phyloP scores from a whole-genome alignment of 495 filamentous ascomycete genomes.

The Penicillium bovifimosum region DNA sequence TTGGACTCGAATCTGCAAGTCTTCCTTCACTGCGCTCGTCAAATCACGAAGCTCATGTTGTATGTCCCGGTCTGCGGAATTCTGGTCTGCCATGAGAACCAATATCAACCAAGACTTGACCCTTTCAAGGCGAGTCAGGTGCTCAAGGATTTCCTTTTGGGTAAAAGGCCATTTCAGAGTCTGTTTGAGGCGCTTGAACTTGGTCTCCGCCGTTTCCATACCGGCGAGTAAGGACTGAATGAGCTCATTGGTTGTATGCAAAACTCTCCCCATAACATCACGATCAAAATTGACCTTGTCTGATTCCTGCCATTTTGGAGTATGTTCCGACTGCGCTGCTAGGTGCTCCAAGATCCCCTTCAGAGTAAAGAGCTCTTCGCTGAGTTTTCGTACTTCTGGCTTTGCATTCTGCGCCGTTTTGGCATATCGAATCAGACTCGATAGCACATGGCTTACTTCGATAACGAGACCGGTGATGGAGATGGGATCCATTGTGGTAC shows the following conservation, averaged over 20 bases:
- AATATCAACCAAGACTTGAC: constrained; percentile 25
- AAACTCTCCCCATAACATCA: constrained; percentile 7
- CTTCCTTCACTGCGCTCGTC: constrained; percentile 13
- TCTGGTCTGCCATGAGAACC: constrained; percentile 17
- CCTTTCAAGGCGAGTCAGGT: constrained; percentile 16
- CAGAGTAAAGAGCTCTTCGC: constrained; percentile 21
- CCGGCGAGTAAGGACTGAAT: constrained; percentile 11
- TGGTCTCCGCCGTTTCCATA: constrained; percentile 11
- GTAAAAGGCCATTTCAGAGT: constrained; percentile 21
- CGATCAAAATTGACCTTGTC: constrained; percentile 6
- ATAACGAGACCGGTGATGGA: constrained; percentile 17
- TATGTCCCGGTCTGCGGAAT: constrained; percentile 8
- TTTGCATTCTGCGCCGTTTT: constrained; percentile 15
- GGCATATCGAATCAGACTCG: constrained; percentile 15
- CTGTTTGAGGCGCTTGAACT: constrained; percentile 15
- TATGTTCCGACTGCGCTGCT: neutral
- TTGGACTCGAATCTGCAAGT: constrained; percentile 12
- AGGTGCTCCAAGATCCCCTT: constrained; percentile 21
- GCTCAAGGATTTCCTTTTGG: constrained; percentile 11
- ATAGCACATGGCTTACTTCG: constrained; percentile 13
- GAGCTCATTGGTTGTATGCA: constrained; percentile 16
- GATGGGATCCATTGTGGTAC: constrained; percentile 15
- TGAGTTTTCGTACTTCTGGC: constrained; percentile 17
- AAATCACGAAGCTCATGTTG: constrained; percentile 14
- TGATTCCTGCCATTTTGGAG: neutral